phyloP scores from a whole-genome alignment of 164 flowering plant species.

The Tetracentron sinense region DNA sequence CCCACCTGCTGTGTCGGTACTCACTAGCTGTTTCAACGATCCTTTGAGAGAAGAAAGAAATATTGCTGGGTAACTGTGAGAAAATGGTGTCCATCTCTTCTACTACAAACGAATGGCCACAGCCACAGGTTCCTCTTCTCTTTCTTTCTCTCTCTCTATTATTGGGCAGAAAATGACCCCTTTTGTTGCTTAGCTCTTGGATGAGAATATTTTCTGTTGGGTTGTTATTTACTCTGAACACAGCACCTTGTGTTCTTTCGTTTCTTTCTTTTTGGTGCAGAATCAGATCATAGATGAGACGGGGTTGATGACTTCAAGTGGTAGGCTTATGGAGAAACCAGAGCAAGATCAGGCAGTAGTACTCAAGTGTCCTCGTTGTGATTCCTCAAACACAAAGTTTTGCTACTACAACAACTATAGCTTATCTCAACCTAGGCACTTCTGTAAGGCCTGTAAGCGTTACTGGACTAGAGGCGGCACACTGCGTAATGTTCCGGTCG shows the following conservation, averaged over 20 bases:
- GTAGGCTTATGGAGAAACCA: slow-evolving; percentile 19
- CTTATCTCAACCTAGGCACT: slow-evolving; percentile 55
- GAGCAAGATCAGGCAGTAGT: slow-evolving; percentile 23
- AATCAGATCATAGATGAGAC: slow-evolving; percentile 12
- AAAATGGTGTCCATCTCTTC: slow-evolving; percentile 39
- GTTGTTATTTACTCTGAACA: slow-evolving; percentile 1
- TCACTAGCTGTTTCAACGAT: slow-evolving; percentile 25
- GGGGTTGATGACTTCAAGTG: slow-evolving; percentile 15
- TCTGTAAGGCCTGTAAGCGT: slow-evolving; percentile 59
- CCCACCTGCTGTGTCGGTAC: slow-evolving; percentile 19
- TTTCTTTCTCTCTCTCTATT: slow-evolving; percentile 32
- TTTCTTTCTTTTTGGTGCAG: slow-evolving; percentile 10
- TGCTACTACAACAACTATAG: slow-evolving; percentile 72
- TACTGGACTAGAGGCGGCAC: slow-evolving; percentile 69
- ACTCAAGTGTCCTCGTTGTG: slow-evolving; percentile 55
- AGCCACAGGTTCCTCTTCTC: slow-evolving; percentile 35
- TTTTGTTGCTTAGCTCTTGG: slow-evolving; percentile 34
- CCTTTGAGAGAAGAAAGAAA: slow-evolving; percentile 13
- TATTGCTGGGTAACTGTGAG: slow-evolving; percentile 41
- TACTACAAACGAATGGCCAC: slow-evolving; percentile 43
- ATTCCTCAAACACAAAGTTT: slow-evolving; percentile 61
- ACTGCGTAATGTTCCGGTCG: slow-evolving; percentile 57
- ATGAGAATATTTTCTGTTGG: slow-evolving; percentile 16
- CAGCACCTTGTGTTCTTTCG: slow-evolving; percentile 3
- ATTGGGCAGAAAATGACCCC: slow-evolving; percentile 25